phyloP scores from a whole-genome alignment of 768 basidiomycete genomes.

The Boletus bicolor region DNA sequence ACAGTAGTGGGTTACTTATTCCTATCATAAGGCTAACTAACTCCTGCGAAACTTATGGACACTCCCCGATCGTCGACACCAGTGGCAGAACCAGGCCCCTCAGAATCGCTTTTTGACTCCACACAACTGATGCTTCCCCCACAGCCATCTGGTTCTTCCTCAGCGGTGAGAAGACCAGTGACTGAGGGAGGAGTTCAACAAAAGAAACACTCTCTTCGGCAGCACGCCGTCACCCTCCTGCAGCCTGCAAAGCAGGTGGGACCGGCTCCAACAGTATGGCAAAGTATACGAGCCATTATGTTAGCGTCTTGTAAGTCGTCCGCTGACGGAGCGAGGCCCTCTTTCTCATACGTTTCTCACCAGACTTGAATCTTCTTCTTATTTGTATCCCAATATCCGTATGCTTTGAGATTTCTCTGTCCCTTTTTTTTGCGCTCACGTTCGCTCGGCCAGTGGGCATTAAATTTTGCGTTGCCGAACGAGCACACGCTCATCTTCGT shows the following conservation, averaged over 20 bases:
- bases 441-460: slow-evolving; percentile 56
- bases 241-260: slow-evolving; percentile 38
- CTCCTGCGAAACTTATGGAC: slow-evolving; percentile 13
- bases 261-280: slow-evolving; percentile 40
- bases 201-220: slow-evolving; percentile 11
- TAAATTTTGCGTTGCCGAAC: slow-evolving; percentile 55
- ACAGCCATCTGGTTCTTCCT: slow-evolving; percentile 8
- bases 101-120: slow-evolving; percentile 3
- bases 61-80: slow-evolving; percentile 5
- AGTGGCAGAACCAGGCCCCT: slow-evolving; percentile 12
- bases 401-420: slow-evolving; percentile 20
- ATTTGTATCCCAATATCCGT: slow-evolving; percentile 71
- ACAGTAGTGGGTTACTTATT: slow-evolving; percentile 10
- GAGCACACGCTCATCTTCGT: slow-evolving; percentile 66
- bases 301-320: slow-evolving; percentile 52
- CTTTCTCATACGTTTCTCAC: neutral
- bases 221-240: slow-evolving; percentile 31
- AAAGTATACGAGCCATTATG: slow-evolving; percentile 53
- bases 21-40: neutral
- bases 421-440: neutral
- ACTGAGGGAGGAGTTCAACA: slow-evolving; percentile 1
- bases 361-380: slow-evolving; percentile 71
- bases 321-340: neutral
- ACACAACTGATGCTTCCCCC: slow-evolving; percentile 4
- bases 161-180: slow-evolving; percentile 11